Evolutionary conservation across 106 monocot genomes (phyloP).

Genomic region (Iris macrosiphon): DNA sequence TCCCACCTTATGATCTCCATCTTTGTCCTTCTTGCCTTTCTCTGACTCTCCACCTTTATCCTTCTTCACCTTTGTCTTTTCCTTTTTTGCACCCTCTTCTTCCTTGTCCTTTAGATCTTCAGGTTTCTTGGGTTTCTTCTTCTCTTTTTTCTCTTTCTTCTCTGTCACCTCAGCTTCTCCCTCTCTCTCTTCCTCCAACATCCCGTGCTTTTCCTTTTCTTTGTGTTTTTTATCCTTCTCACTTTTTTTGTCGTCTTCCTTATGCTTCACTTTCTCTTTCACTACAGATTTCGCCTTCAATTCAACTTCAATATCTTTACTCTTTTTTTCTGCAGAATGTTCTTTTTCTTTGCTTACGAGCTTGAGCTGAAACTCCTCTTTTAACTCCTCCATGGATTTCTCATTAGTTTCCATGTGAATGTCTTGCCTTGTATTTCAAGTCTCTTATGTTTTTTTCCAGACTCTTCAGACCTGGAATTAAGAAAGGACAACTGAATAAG

Average conservation of each 20-base stretch:
- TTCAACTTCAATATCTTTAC: constrained; percentile 24
- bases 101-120: background rate
- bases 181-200: background rate
- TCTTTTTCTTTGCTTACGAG: constrained; percentile 32
- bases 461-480: too few species aligned
- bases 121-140: background rate
- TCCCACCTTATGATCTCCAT: background rate
- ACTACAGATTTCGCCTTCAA: constrained; percentile 21
- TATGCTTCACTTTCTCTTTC: constrained; percentile 19
- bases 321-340: constrained; percentile 19
- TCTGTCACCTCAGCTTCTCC: background rate
- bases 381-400: constrained; percentile 9
- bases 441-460: too few species aligned
- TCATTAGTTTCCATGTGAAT: constrained; percentile 5
- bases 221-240: constrained; percentile 4
- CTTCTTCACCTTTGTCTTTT: constrained; percentile 3
- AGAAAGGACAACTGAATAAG: too few species aligned
- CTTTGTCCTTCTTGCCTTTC: constrained; percentile 2
- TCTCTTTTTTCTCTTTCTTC: background rate
- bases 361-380: constrained; percentile 37
- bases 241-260: background rate
- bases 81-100: background rate
- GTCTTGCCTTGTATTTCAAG: background rate
- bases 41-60: background rate
- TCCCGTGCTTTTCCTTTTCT: background rate